Base-by-base conservation (phyloP, 2,329 filamentous ascomycete species). In the Sarocladium kiliense region DNA sequence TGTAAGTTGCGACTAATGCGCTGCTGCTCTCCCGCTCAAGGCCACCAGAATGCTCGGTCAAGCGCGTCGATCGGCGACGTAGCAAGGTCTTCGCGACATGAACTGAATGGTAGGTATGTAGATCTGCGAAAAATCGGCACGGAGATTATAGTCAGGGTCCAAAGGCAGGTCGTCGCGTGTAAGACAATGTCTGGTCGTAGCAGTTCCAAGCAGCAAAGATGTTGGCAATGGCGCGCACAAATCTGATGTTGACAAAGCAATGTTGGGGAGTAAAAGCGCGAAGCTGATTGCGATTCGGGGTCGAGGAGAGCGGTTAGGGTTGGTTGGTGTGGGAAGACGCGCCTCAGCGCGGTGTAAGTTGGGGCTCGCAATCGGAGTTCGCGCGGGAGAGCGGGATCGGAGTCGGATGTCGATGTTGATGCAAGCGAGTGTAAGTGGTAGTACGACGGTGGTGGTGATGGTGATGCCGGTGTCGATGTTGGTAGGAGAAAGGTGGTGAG, bases 301-400 rank as follows among this genome's bases (percentile, higher is more conserved):
- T 47, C n/a, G 23, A 30, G 12, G 4, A 14, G 7, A 30, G 5
- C 5, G 44, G 4, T 10, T 30, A 30, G 25, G 44, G n/a, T 11
- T 9, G 21, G 25, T 26, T 27, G 44, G 44, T 30, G 12, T 3
- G 23, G 30, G 32, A 21, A 21, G 47, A 51, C 47, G 47, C 47
- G 47, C 47, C 18, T 51, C 30, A 34, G 47, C 27, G 27, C 47
- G 47, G 47, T 51, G 47, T 51, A 51, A 51, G 47, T 51, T 37
- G 27, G 19, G 47, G n/a, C 7, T 51, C 18, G 30, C 47, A 47
- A 47, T 47, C 44, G 44, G 44, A 18, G 44, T 30, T 30, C 23
- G 25, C 44, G 44, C 44, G 25, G 44, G 14, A 47, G 44, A 27
- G 44, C 44, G 16, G 25, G 44, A 30, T 30, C 23, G 44, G 44